Conservation (phyloP, 345 rosid species). For the Salix viminalis region DNA sequence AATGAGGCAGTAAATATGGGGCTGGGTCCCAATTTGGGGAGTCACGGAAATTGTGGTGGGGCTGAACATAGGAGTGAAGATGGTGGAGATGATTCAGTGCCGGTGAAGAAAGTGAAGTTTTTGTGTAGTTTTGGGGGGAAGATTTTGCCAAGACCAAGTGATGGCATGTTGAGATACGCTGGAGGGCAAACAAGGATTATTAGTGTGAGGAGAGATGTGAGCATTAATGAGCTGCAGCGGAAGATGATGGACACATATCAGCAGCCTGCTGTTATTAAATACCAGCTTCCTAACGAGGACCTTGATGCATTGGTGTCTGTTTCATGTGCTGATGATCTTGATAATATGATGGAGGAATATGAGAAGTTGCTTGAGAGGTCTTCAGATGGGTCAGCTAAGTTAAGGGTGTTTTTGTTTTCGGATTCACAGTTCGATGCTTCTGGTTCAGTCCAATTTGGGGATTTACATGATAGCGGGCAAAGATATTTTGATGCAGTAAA, state of each 20-base stretch:
- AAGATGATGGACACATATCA: constrained; percentile 54
- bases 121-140: constrained; percentile 76
- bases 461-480: constrained; percentile 52
- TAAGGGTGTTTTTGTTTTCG: constrained; percentile 64
- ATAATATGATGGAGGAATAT: constrained; percentile 81
- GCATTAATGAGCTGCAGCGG: constrained; percentile 45
- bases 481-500: constrained; percentile 71
- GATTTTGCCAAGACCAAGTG: constrained; percentile 77
- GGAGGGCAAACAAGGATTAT: constrained; percentile 75
- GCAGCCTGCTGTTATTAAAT: constrained; percentile 56
- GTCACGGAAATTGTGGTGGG: constrained; percentile 33
- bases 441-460: constrained; percentile 45
- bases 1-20: constrained; percentile 20
- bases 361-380: constrained; percentile 59
- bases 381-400: constrained; percentile 62
- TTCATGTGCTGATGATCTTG: constrained; percentile 70
- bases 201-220: constrained; percentile 48
- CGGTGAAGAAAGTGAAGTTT: constrained; percentile 58
- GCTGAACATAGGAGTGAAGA: constrained; percentile 47
- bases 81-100: constrained; percentile 50
- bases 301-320: constrained; percentile 77
- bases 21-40: constrained; percentile 22
- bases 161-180: constrained; percentile 65
- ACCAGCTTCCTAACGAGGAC: constrained; percentile 83
- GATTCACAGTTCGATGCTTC: constrained; percentile 46